A percentile compares a stretch with the other conserved stretches of the same genome.
phyloP scores from a whole-genome alignment of 1,284 basidiomycete genomes.

The Anthracocystis panici-leucophaei region DNA sequence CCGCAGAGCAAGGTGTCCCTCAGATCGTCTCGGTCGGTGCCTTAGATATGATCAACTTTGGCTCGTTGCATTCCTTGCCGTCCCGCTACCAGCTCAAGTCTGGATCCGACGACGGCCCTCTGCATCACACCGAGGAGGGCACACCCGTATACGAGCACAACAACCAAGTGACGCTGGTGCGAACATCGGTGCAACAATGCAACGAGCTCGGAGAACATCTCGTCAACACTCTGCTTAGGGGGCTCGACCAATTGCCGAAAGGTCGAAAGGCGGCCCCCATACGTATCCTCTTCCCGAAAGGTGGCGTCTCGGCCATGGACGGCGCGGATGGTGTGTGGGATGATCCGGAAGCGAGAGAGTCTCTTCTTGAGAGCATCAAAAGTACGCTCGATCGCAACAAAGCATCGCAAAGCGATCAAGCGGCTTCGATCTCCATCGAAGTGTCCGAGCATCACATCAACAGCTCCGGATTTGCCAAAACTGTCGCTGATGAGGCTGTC shows the following conservation, averaged over 20 bases:
- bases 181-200: slow-evolving; percentile 23
- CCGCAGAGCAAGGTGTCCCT: slow-evolving; percentile 21
- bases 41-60: slow-evolving; percentile 54
- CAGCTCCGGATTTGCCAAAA: slow-evolving; percentile 29
- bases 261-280: slow-evolving; percentile 5
- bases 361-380: slow-evolving; percentile 15
- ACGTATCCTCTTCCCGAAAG: slow-evolving; percentile 22
- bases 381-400: slow-evolving; percentile 1
- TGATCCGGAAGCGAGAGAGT: slow-evolving; percentile 19
- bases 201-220: slow-evolving; percentile 25
- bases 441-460: slow-evolving; percentile 34
- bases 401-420: neutral
- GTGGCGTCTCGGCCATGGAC: slow-evolving; percentile 38
- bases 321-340: slow-evolving; percentile 27
- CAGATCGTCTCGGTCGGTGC: slow-evolving; percentile 44
- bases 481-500: slow-evolving; percentile 15
- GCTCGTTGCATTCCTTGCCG: slow-evolving; percentile 24
- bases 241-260: neutral
- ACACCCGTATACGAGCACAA: slow-evolving; percentile 40
- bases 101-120: slow-evolving; percentile 5
- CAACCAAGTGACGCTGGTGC: slow-evolving; percentile 38
- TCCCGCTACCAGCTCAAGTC: slow-evolving; percentile 12
- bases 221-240: slow-evolving; percentile 17
- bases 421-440: slow-evolving; percentile 4
- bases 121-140: slow-evolving; percentile 31